Evolutionary conservation across 2,329 filamentous ascomycete genomes (phyloP), one percentile per base, ranked within the genome.

Genomic region (Mycosphaerella sp.): DNA sequence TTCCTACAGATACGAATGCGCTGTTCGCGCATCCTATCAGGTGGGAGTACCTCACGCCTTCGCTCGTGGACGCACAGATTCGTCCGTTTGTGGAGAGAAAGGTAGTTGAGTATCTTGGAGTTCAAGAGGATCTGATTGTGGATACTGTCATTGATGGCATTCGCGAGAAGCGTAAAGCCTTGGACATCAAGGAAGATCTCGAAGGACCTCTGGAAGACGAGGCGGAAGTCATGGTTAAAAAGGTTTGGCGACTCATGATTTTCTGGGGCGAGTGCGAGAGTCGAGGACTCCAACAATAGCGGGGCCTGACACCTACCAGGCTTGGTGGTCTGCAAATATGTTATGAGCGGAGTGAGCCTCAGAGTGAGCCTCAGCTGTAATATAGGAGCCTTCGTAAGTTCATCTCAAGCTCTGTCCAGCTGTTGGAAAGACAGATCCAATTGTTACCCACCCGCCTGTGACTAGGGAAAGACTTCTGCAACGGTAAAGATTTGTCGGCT

Each of bases 71-170:
- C 57, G 87, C 95, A 60, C 91, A 96, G 69, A 82, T 98, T 63
- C 83, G 87, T 66, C 91, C 92, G 31, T 98, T 96, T 74, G 89
- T 97, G 53, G 90, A 95, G 76, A 95, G 95, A 80, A 98, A 97
- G 79, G 89, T 97, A 63, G 86, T 98, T 57, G 93, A 98, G 72
- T 95, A 93, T 65, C 80, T 98, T 46, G 95, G 95, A 56, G 87
- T 98, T 54, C 90, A 97, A 73, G 93, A 98, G 71, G 89, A 97
- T 73, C 85, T 96, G 74, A 77, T 98, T 45, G 90, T 98, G 32
- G 91, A 95, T 67, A 85, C 93, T 42, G 89, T 97, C 39, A 86
- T 96, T 67, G 86, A 90, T 65, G 89, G 95, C 71, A 75, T 98
- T 64, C 84, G 85, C 63, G 84, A 84, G 26, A 80, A 79, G 59